Evolutionary conservation across 306 rosid genomes (phyloP).

Genomic region (Macrotyloma uniflorum): DNA sequence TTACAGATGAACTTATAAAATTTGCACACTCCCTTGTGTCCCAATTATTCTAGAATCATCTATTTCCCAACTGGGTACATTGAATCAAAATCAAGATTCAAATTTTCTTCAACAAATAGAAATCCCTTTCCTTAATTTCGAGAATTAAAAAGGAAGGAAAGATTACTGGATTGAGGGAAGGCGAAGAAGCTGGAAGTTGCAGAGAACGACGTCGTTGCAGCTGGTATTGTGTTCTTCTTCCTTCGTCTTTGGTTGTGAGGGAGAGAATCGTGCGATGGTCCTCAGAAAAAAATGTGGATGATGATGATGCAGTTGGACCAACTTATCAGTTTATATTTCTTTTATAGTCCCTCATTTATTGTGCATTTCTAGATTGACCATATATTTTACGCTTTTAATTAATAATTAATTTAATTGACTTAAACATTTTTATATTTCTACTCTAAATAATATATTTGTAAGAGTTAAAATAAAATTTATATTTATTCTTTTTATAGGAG

Average conservation of each 20-base stretch:
- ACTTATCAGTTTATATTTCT: conserved; percentile 35
- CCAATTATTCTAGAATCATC: not conserved
- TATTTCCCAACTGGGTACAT: not conserved
- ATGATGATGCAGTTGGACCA: conserved; percentile 6
- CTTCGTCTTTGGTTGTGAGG: not conserved
- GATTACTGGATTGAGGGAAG: conserved; percentile 29
- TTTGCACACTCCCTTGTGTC: not conserved
- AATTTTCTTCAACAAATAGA: not conserved
- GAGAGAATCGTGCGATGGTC: conserved; percentile 28
- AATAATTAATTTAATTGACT: not conserved
- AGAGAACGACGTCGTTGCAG: conserved; percentile 22
- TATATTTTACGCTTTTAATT: not conserved
- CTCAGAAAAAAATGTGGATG: conserved; percentile 27
- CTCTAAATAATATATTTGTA: no score
- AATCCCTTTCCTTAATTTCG: not conserved
- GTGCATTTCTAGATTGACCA: not conserved
- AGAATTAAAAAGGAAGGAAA: not conserved
- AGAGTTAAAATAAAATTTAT: no score
- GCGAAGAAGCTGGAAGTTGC: not conserved
- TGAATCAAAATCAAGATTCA: conserved; percentile 25
- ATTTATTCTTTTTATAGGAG: no score
- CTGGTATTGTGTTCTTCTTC: not conserved
- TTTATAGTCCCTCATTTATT: not conserved
- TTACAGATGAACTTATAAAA: not conserved
- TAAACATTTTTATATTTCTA: not conserved